Evolutionary conservation across 106 monocot species (phyloP).

Genomic region (Phalaenopsis aphrodite): DNA sequence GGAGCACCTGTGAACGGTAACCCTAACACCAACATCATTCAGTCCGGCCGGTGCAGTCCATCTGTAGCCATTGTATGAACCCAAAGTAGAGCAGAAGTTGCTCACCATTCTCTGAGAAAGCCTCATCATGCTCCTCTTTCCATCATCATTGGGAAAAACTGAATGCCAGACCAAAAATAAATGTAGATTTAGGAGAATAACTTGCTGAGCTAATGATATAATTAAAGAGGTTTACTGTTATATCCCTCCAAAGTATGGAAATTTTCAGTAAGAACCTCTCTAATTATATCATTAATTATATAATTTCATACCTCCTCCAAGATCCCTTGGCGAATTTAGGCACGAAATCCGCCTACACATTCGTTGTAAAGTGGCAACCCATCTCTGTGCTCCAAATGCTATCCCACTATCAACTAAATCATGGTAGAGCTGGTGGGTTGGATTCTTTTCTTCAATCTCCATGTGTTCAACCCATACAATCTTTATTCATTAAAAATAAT

Average conservation of each 20-base stretch:
- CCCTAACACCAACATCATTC: conserved; percentile 46
- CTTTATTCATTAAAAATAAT: not conserved
- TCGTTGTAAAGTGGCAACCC: conserved; percentile 49
- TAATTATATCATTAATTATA: not conserved
- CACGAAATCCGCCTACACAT: conserved; percentile 43
- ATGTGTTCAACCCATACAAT: conserved; percentile 54
- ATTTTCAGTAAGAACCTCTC: not conserved
- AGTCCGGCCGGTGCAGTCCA: conserved; percentile 40
- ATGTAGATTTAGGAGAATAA: not conserved
- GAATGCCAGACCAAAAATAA: not conserved
- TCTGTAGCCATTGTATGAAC: conserved; percentile 26
- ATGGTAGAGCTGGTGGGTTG: conserved; percentile 22
- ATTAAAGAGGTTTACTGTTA: too few relatives aligned
- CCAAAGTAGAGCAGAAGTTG: conserved; percentile 46
- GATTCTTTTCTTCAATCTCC: conserved; percentile 44
- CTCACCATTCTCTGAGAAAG: conserved; percentile 67
- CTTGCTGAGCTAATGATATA: not conserved
- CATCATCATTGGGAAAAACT: conserved; percentile 37
- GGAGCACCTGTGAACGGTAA: conserved; percentile 31
- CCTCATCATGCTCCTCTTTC: conserved; percentile 65
- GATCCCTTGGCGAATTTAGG: conserved; percentile 29
- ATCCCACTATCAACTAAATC: conserved; percentile 49
- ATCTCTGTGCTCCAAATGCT: conserved; percentile 55
- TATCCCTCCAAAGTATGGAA: not conserved
- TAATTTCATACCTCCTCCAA: conserved; percentile 29